A percentile compares a stretch with the other conserved stretches of the same genome.
These are phyloP conservation scores for Rubia occidens DNA, from an alignment of 305 asterid genomes.

Conservation along the genomic window DNA sequence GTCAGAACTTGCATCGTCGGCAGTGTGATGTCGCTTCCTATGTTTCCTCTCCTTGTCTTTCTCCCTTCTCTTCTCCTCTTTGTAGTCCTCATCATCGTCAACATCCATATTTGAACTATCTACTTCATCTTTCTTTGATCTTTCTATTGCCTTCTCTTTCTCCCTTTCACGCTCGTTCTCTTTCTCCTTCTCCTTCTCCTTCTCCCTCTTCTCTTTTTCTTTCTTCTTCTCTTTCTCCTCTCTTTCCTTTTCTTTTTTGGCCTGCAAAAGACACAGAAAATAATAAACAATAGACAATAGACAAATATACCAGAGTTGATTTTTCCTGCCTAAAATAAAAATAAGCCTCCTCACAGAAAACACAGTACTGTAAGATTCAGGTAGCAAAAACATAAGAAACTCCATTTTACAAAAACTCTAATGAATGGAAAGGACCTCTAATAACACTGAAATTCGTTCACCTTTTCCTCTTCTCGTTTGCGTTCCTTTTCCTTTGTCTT, in stretches of 20 bases:
- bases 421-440: background rate
- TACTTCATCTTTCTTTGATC: conserved; percentile 44
- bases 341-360: conserved; percentile 20
- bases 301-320: too few relatives aligned
- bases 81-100: conserved; percentile 47
- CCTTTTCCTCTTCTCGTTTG: conserved; percentile 92
- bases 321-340: too few relatives aligned
- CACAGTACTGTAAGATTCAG: background rate
- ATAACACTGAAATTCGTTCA: conserved; percentile 20
- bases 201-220: conserved; percentile 74
- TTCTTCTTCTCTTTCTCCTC: conserved; percentile 72
- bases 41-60: conserved; percentile 83
- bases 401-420: background rate
- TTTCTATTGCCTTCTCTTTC: conserved; percentile 62
- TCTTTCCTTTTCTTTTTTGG: conserved; percentile 80
- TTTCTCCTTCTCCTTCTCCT: conserved; percentile 37
- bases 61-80: conserved; percentile 70
- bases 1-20: conserved; percentile 75
- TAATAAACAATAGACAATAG: too few relatives aligned
- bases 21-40: conserved; percentile 73
- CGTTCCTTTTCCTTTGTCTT: conserved; percentile 83
- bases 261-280: conserved; percentile 28
- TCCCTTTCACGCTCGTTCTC: conserved; percentile 65
- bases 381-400: background rate
- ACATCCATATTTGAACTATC: conserved; percentile 52